phyloP scores from a whole-genome alignment of 2,329 filamentous ascomycete genomes.

The Exserohilum rostratum region DNA sequence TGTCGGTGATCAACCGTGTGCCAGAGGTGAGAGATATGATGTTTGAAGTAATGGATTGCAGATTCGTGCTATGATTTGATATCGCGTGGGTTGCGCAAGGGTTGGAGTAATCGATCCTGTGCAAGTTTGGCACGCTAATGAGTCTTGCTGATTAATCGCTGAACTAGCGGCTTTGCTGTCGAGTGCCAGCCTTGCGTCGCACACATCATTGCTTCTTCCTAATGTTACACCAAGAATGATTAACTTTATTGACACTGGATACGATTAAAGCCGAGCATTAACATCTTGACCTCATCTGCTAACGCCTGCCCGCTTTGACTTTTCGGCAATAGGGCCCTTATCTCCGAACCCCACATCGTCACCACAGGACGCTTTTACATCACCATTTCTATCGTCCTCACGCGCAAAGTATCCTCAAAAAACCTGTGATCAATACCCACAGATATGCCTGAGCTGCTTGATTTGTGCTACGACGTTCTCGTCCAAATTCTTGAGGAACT shows the following conservation, averaged over 20 bases:
- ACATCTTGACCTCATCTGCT: background rate
- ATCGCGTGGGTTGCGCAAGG: no score
- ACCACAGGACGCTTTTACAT: conserved; percentile 1
- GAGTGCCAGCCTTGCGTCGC: no score
- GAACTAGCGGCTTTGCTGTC: background rate
- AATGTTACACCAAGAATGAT: background rate
- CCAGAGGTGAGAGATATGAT: no score
- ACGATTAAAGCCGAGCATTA: background rate
- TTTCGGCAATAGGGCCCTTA: background rate
- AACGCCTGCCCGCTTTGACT: background rate
- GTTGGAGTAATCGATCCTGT: background rate
- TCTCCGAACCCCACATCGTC: conserved; percentile 14
- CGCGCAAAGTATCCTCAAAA: background rate
- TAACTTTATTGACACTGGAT: background rate
- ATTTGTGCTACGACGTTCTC: conserved; percentile 45
- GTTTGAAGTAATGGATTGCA: no score
- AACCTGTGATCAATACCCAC: background rate
- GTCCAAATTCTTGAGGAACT: conserved; percentile 44
- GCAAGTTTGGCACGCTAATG: background rate
- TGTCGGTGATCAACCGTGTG: background rate
- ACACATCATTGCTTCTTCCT: background rate
- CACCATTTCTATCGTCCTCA: background rate
- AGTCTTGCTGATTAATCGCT: conserved; percentile 7
- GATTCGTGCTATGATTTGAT: background rate
- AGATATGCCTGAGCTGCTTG: conserved; percentile 38